Conservation (phyloP, 228 moss, liverwort and hornwort genomes). For the Sphagnum magellanicum region DNA sequence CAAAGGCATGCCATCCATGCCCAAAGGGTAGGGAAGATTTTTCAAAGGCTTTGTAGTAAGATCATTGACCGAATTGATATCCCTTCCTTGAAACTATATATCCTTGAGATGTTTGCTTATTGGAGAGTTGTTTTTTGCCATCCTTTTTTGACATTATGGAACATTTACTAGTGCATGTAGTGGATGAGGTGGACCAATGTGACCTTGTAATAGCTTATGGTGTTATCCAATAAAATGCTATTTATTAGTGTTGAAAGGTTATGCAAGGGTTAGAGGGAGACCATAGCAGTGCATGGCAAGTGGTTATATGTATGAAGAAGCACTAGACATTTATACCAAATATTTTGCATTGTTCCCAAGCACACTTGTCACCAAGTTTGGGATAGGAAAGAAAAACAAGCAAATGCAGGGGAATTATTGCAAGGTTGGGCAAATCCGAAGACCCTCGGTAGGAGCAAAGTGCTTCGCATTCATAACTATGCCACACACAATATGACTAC, state of each 20-base stretch:
- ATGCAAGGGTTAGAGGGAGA: background rate
- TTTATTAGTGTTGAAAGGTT: background rate
- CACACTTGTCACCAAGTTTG: too few relatives aligned
- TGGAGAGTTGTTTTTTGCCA: background rate
- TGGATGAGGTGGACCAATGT: too few relatives aligned
- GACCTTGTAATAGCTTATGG: too few relatives aligned
- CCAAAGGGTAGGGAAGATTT: background rate
- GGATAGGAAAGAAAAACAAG: too few relatives aligned
- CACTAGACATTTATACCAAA: background rate
- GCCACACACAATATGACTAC: too few relatives aligned
- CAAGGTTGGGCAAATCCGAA: too few relatives aligned
- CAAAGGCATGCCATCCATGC: background rate
- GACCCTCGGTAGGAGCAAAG: too few relatives aligned
- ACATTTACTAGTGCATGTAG: too few relatives aligned
- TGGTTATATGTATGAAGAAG: background rate
- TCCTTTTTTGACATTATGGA: too few relatives aligned
- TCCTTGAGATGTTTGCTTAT: background rate
- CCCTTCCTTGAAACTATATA: background rate
- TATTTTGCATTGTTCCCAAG: background rate
- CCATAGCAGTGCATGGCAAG: background rate
- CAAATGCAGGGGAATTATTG: too few relatives aligned
- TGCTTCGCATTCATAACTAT: too few relatives aligned
- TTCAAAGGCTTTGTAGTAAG: background rate
- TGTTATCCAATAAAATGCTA: background rate
- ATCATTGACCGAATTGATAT: background rate